Evolutionary conservation across 1,284 basidiomycete genomes (phyloP), one percentile per base, ranked within the genome.

Genomic region (Malassezia brasiliensis): DNA sequence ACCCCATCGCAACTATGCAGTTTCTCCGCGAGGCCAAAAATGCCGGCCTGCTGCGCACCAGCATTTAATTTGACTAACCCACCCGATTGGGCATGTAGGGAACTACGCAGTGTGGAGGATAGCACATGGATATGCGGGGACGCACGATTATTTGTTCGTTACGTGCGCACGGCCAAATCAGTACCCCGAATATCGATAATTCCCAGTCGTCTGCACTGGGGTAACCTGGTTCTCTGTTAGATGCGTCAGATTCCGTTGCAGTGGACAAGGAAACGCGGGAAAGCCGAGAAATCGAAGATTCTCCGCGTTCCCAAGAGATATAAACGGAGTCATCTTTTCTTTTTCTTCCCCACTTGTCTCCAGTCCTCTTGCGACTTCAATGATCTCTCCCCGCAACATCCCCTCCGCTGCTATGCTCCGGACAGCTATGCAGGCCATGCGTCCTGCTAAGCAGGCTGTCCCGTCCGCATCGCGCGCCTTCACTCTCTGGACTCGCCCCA

Each of bases 1-100:
- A 81, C n/a, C 73, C 80, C 6, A 78, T 80, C 47, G 78, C 77
- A 7, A 79, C 87, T 37, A 90, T 94, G 83, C 80, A 81, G 59
- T 79, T 79, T 50, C 77, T 96, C 47, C 79, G 90, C 49, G 82
- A 85, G 52, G 78, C 84, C 79, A 96, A 96, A 82, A 94, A 94
- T 20, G 36, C 35, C 3, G 54, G 54, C 2, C 5, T 10, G 20
- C 36, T 47, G 22, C 51, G 20, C n/a, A 37, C 47, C 15, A 48
- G 20, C 47, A 48, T 48, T 30, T 48, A 25, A 31, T 30, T 12
- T 45, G 22, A 47, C 31, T 35, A 46, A 17, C 15, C 40, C 9
- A 5, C 42, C 2, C 14, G 15, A 7, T 45, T 19, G 5, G 38
- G 17, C 22, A 25, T 22, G 20, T 12, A 22, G 15, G 14, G 5